A percentile compares a stretch with the other conserved stretches of the same genome.
phyloP scores from a whole-genome alignment of 345 rosid genomes.

The Clausena lansium region DNA sequence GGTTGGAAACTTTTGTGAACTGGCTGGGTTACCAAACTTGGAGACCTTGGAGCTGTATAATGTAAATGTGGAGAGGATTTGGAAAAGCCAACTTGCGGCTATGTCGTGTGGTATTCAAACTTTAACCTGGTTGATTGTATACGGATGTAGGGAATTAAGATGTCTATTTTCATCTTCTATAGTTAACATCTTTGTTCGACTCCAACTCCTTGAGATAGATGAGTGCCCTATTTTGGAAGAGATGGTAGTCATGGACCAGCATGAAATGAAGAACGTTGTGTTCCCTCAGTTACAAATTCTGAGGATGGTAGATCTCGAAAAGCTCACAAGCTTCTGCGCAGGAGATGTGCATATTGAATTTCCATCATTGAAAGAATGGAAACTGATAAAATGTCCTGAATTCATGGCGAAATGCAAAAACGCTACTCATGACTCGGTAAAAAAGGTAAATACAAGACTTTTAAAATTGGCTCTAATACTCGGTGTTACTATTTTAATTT shows the following conservation, averaged over 20 bases:
- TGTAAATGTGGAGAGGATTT: background rate
- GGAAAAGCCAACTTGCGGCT: background rate
- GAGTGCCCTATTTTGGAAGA: background rate
- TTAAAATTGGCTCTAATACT: no score
- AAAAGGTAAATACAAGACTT: background rate
- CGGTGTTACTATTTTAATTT: no score
- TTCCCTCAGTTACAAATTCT: slow-evolving; percentile 4
- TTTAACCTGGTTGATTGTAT: background rate
- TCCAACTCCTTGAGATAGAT: background rate
- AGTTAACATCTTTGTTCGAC: background rate
- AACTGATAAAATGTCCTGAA: background rate
- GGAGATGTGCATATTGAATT: background rate
- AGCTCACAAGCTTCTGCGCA: background rate
- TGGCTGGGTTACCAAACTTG: slow-evolving; percentile 23
- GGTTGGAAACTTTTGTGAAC: background rate
- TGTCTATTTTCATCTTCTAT: background rate
- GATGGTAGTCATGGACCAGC: background rate
- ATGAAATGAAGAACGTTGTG: background rate
- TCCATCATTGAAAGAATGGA: background rate
- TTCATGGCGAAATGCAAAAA: background rate
- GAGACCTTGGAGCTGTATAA: background rate
- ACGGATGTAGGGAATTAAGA: background rate
- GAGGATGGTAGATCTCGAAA: background rate
- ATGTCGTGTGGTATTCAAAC: background rate
- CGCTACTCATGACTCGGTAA: background rate